Conservation (phyloP, 805 yeast species). For the Sugiyamaella boreocaroliniensis region DNA sequence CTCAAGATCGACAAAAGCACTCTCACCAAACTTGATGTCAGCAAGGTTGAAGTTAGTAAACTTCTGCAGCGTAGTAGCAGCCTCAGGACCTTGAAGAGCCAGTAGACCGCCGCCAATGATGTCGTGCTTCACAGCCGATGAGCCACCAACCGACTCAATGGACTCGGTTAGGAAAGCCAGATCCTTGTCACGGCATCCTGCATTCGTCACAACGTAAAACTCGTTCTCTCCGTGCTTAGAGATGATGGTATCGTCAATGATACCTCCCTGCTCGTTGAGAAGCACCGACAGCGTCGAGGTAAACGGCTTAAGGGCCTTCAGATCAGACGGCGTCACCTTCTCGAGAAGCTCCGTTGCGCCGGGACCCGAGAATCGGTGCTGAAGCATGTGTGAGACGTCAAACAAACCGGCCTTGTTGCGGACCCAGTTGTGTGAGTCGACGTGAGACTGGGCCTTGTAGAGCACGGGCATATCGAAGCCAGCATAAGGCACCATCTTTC, state of each 20-base stretch:
- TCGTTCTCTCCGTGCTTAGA: slow-evolving; percentile 66
- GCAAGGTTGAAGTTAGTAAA: slow-evolving; percentile 54
- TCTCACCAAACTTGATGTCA: slow-evolving; percentile 67
- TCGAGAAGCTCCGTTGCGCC: slow-evolving; percentile 64
- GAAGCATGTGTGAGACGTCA: slow-evolving; percentile 97
- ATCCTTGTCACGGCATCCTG: slow-evolving; percentile 87
- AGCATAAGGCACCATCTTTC: slow-evolving; percentile 92
- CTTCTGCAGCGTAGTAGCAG: slow-evolving; percentile 59
- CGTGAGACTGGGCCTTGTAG: slow-evolving; percentile 77
- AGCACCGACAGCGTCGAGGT: slow-evolving; percentile 72
- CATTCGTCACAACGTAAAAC: slow-evolving; percentile 89
- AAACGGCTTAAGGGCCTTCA: slow-evolving; percentile 47
- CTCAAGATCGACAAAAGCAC: slow-evolving; percentile 41
- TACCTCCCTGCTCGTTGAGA: slow-evolving; percentile 68
- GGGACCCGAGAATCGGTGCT: slow-evolving; percentile 69
- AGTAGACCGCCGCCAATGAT: slow-evolving; percentile 60
- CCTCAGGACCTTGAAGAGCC: slow-evolving; percentile 90
- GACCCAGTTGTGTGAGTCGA: slow-evolving; percentile 94
- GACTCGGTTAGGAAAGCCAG: slow-evolving; percentile 53
- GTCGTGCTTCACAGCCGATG: slow-evolving; percentile 27
- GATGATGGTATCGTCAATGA: slow-evolving; percentile 89
- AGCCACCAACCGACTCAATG: slow-evolving; percentile 34
- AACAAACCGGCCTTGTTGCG: slow-evolving; percentile 81
- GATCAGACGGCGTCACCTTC: slow-evolving; percentile 82
- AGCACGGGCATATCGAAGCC: slow-evolving; percentile 95